Base-by-base conservation (phyloP, 169 alveolate species). In the Plasmodium coatneyi region DNA sequence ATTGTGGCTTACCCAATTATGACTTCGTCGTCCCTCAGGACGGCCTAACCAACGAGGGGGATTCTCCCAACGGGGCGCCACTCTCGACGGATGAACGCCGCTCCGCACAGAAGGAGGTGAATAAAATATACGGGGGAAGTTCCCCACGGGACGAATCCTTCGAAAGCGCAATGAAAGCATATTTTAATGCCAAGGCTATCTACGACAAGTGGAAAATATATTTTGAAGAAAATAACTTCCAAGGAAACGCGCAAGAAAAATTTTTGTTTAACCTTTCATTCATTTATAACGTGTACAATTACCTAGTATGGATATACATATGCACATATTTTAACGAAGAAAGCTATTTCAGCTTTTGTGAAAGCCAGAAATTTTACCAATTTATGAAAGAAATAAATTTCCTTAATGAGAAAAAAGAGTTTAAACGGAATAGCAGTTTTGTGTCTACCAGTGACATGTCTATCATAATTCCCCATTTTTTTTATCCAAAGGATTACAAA, bases 251-350 rank as follows among this genome's bases (percentile, higher is more conserved):
- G 14, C 94, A 89, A 89, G 94, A 89, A 22, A 19, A 25, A 2
- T 89, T 89, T 89, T 79, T 78, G 41, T 79, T 79, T 60, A 78
- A 89, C 66, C 71, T 89, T 4, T 32, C 90, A 49, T 89, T 89
- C 72, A 80, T 89, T 56, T 89, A 89, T 80, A 89, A 89, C 82
- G 82, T 89, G 30, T 89, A 89, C 71, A 89, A 89, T 66, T 89
- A 89, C 72, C 66, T 89, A 78, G 82, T 89, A 43, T 60, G 71
- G 52, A 79, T 89, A 56, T 89, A 89, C 49, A 80, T 52, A 60
- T 89, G 78, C 32, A 79, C 83, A n/a, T 89, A 89, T 80, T 78
- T 66, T 60, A 79, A 60, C 3, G 91, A 80, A 72, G 83, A 89
- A 10, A 34, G 46, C 10, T 89, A 89, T 80, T 66, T 56, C 34